Evolutionary conservation across 2,329 filamentous ascomycete genomes (phyloP).

Genomic region (Cryoendolithus antarcticus): DNA sequence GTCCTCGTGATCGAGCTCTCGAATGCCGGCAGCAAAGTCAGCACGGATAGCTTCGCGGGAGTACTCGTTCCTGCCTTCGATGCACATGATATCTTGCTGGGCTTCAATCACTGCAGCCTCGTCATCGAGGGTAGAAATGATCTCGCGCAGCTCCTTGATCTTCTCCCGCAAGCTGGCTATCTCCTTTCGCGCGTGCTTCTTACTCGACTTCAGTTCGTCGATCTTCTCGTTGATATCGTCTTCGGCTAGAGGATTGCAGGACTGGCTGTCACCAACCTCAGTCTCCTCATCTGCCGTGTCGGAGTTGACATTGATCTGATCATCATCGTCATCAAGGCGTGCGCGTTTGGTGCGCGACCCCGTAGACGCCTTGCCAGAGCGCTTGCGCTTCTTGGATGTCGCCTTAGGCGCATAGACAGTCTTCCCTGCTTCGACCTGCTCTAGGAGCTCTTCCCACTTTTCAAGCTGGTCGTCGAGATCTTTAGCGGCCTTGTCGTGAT

Average conservation of each 20-base stretch:
- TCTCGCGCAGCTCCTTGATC: slow-evolving; percentile 20
- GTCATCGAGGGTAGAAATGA: slow-evolving; percentile 19
- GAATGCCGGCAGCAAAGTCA: slow-evolving; percentile 49
- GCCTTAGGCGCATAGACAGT: slow-evolving; percentile 30
- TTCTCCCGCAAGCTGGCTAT: slow-evolving; percentile 16
- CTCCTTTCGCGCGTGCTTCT: slow-evolving; percentile 24
- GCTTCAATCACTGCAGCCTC: slow-evolving; percentile 22
- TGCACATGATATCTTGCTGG: slow-evolving; percentile 32
- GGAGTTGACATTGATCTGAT: not conserved
- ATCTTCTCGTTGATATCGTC: slow-evolving; percentile 32
- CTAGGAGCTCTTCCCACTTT: slow-evolving; percentile 31
- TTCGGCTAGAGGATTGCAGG: slow-evolving; percentile 27
- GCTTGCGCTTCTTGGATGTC: slow-evolving; percentile 33
- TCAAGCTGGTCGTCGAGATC: slow-evolving; percentile 33
- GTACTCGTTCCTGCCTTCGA: slow-evolving; percentile 44
- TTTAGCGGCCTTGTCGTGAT: slow-evolving; percentile 23
- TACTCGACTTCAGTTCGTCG: slow-evolving; percentile 29
- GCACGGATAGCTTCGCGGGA: slow-evolving; percentile 42
- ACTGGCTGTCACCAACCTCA: slow-evolving; percentile 14
- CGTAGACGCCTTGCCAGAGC: not conserved
- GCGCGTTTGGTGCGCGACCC: not conserved
- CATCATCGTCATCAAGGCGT: too few species aligned
- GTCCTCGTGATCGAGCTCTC: slow-evolving; percentile 47
- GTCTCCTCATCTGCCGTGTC: slow-evolving; percentile 18
- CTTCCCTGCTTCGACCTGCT: slow-evolving; percentile 29